These are phyloP conservation scores for Umbellularia californica DNA, from an alignment of 164 flowering plant genomes.

Conservation along the genomic window DNA sequence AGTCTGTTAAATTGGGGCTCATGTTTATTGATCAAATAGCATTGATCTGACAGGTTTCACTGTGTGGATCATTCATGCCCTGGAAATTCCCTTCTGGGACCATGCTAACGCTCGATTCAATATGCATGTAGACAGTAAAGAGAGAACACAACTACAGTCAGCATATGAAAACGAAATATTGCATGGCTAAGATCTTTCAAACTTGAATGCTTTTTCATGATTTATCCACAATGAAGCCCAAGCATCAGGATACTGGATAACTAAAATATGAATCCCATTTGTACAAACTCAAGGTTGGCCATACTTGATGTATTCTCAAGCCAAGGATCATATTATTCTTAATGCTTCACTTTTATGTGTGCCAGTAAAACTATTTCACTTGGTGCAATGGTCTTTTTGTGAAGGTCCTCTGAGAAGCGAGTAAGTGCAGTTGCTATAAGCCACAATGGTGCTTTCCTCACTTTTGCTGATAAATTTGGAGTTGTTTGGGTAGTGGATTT, in stretches of 20 bases:
- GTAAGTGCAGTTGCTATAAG: constrained; percentile 89
- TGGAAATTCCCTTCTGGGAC: no score
- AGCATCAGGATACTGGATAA: not conserved
- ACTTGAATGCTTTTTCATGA: not conserved
- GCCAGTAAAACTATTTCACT: not conserved
- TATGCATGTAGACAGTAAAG: no score
- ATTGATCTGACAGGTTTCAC: no score
- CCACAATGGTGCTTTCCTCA: constrained; percentile 52
- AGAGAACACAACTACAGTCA: no score
- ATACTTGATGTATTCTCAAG: no score
- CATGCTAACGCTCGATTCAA: no score
- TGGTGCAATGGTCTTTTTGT: constrained; percentile 9
- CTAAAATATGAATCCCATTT: not conserved
- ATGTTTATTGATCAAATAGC: no score
- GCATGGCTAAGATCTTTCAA: not conserved
- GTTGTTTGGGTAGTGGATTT: constrained; percentile 72
- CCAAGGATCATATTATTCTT: not conserved
- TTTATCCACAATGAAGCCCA: not conserved
- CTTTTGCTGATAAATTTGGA: constrained; percentile 97
- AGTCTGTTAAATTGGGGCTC: not conserved
- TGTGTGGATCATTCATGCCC: no score
- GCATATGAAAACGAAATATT: no score
- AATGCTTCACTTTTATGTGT: not conserved
- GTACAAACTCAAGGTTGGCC: not conserved
- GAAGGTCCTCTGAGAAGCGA: constrained; percentile 85